Percentiles rank a stretch among this genome's conserved stretches.
These are phyloP conservation scores for Caulochytrium protostelioides DNA, from an alignment of 371 early-diverging fungal species.

Conservation along the genomic window DNA sequence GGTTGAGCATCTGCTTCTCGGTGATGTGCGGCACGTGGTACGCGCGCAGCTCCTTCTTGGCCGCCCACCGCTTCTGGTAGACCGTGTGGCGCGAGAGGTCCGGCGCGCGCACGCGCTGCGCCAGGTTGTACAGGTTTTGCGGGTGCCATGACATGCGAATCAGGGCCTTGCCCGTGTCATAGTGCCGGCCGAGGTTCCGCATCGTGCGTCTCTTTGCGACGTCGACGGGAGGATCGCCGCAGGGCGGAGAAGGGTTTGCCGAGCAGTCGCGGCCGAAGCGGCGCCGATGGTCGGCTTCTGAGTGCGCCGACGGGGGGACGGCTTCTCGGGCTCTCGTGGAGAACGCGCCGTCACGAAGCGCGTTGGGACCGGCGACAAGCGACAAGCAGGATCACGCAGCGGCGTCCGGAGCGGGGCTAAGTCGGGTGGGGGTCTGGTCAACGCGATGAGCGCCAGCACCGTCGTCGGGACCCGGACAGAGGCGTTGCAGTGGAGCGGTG, in stretches of 20 bases:
- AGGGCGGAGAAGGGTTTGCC: background rate
- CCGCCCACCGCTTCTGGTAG: conserved; percentile 80
- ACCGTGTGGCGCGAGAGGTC: conserved; percentile 49
- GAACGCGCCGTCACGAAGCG: background rate
- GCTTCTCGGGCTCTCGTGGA: background rate
- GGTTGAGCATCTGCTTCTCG: conserved; percentile 40
- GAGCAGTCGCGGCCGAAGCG: background rate
- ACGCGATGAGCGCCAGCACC: no score
- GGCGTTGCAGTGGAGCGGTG: no score
- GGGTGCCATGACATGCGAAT: conserved; percentile 86
- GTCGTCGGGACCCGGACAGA: no score
- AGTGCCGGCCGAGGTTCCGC: background rate
- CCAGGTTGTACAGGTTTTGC: conserved; percentile 68
- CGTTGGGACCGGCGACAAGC: no score
- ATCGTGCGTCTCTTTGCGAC: no score
- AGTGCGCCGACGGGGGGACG: background rate
- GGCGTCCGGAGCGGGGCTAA: no score
- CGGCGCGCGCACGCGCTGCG: conserved; percentile 27
- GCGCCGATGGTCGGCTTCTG: background rate
- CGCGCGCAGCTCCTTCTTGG: conserved; percentile 75
- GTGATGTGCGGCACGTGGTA: conserved; percentile 79
- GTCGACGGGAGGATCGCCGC: background rate
- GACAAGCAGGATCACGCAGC: no score
- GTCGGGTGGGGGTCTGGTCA: no score
- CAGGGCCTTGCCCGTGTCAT: conserved; percentile 17